phyloP scores from a whole-genome alignment of 768 basidiomycete species.

The Tulasnella sp. region DNA sequence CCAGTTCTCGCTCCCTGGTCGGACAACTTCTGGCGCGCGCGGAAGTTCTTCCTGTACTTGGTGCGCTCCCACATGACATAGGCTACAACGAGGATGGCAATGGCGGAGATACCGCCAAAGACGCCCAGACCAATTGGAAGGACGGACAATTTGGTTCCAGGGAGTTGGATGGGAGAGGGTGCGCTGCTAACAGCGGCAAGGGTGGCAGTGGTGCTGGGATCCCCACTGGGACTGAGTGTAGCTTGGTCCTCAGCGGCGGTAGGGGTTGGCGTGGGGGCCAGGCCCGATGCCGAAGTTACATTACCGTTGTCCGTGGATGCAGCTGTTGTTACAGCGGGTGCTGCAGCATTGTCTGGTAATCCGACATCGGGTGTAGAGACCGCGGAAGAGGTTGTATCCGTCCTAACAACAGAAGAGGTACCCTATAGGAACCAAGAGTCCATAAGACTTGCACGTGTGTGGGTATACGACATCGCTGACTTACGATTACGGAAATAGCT shows the following conservation, averaged over 20 bases:
- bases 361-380: neutral
- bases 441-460: neutral
- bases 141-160: constrained; percentile 15
- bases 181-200: neutral
- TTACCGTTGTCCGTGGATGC: neutral
- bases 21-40: constrained; percentile 19
- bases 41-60: constrained; percentile 24
- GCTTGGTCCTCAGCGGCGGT: constrained; percentile 2
- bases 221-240: neutral
- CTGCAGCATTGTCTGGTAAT: neutral
- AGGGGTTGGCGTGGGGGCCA: neutral
- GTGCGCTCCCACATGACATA: constrained; percentile 25
- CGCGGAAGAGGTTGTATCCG: no score
- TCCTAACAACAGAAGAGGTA: neutral
- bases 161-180: neutral
- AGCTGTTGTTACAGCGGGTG: neutral
- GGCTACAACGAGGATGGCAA: constrained; percentile 24
- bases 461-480: neutral
- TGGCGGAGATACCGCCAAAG: constrained; percentile 22
- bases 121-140: constrained; percentile 21
- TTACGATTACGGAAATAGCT: neutral
- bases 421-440: neutral
- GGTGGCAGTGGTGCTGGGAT: neutral
- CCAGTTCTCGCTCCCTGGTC: constrained; percentile 14
- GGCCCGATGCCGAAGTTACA: neutral